Percentiles rank a stretch among this genome's conserved stretches.
phyloP scores from a whole-genome alignment of 257 asterid genomes.

The Penstemon davidsonii region DNA sequence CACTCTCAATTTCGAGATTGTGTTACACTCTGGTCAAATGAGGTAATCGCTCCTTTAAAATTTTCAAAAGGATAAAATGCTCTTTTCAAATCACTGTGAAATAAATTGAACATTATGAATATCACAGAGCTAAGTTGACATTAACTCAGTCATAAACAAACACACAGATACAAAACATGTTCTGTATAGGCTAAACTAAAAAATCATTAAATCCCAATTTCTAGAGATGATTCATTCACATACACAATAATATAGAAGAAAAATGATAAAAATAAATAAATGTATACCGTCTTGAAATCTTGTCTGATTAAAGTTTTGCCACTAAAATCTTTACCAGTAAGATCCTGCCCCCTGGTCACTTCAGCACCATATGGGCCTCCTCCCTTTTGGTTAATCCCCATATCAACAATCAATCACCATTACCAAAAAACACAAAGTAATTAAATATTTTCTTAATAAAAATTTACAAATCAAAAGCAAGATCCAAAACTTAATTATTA shows the following conservation, averaged over 20 bases:
- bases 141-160: no score
- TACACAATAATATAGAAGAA: background rate
- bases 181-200: background rate
- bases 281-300: constrained; percentile 85
- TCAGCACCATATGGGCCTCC: constrained; percentile 97
- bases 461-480: constrained; percentile 1
- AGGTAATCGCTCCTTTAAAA: no score
- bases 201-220: background rate
- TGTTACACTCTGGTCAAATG: no score
- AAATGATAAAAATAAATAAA: background rate
- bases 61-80: no score
- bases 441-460: background rate
- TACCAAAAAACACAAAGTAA: constrained; percentile 1
- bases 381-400: constrained; percentile 44
- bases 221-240: background rate
- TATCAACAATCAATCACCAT: constrained; percentile 20
- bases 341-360: constrained; percentile 99
- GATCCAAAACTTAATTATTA: constrained; percentile 10
- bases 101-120: no score
- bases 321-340: constrained; percentile 80
- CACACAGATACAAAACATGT: no score
- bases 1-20: no score
- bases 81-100: no score
- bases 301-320: constrained; percentile 82
- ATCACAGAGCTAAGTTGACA: no score